These are phyloP conservation scores for Suhomyces bolitotheri DNA, from an alignment of 1,139 yeast genomes.

Conservation along the genomic window DNA sequence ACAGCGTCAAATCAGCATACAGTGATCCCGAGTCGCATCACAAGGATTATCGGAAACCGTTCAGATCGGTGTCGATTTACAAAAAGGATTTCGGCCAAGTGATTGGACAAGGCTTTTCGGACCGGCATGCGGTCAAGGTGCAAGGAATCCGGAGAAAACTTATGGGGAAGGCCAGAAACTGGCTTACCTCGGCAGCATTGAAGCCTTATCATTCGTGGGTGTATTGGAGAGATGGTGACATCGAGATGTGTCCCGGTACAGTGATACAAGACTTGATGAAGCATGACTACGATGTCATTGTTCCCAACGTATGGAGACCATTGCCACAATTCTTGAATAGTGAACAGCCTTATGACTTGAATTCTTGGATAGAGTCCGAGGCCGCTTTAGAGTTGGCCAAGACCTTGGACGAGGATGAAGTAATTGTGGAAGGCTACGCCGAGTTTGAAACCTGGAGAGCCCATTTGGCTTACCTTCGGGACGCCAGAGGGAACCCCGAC, in stretches of 20 bases:
- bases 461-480: slow-evolving; percentile 74
- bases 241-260: slow-evolving; percentile 78
- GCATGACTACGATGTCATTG: slow-evolving; percentile 73
- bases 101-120: slow-evolving; percentile 86
- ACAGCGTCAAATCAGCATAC: slow-evolving; percentile 57
- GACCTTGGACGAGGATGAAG: slow-evolving; percentile 74
- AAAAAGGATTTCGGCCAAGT: slow-evolving; percentile 84
- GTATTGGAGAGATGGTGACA: slow-evolving; percentile 91
- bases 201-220: slow-evolving; percentile 92
- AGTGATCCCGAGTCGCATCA: slow-evolving; percentile 59
- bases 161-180: slow-evolving; percentile 90
- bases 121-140: slow-evolving; percentile 84
- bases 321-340: slow-evolving; percentile 72
- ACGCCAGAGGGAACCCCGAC: slow-evolving; percentile 59
- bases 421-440: slow-evolving; percentile 87
- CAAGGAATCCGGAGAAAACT: slow-evolving; percentile 85
- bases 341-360: slow-evolving; percentile 83
- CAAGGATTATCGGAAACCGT: slow-evolving; percentile 64
- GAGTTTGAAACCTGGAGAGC: slow-evolving; percentile 89
- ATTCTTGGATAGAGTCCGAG: slow-evolving; percentile 84
- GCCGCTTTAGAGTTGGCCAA: slow-evolving; percentile 68
- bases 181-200: slow-evolving; percentile 76
- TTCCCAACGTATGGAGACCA: slow-evolving; percentile 91
- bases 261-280: slow-evolving; percentile 80
- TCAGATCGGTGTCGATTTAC: slow-evolving; percentile 72